phyloP scores from a whole-genome alignment of 2,329 filamentous ascomycete genomes.

The Pseudogymnoascus sp. region DNA sequence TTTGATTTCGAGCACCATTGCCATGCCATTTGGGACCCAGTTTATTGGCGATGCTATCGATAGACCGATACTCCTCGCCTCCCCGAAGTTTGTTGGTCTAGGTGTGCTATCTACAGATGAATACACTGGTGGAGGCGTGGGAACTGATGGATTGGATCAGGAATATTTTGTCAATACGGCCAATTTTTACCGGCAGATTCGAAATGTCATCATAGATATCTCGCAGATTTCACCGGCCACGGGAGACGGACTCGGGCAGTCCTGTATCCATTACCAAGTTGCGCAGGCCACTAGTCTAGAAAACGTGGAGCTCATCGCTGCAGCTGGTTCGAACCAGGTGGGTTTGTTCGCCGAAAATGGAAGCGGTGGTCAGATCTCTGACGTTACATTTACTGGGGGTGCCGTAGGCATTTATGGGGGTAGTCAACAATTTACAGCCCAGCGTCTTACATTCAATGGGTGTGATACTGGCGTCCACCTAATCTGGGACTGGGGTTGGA shows the following conservation, averaged over 20 bases:
- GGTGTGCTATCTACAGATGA: constrained; percentile 79
- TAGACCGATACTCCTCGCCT: constrained; percentile 26
- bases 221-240: constrained; percentile 28
- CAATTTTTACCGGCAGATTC: constrained; percentile 53
- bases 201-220: constrained; percentile 56
- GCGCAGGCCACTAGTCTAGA: constrained; percentile 50
- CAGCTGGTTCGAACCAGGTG: neutral
- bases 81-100: constrained; percentile 64
- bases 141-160: constrained; percentile 54
- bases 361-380: constrained; percentile 13
- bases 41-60: constrained; percentile 24
- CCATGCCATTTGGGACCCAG: constrained; percentile 21
- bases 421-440: constrained; percentile 54
- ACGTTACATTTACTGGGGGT: constrained; percentile 14
- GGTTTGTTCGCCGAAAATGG: constrained; percentile 14
- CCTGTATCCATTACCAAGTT: constrained; percentile 44
- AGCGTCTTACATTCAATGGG: constrained; percentile 60
- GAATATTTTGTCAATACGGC: constrained; percentile 57
- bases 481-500: constrained; percentile 53
- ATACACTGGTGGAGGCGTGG: constrained; percentile 40
- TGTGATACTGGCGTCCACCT: constrained; percentile 39
- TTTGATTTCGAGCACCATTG: constrained; percentile 20
- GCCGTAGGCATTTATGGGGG: constrained; percentile 35
- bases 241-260: constrained; percentile 37
- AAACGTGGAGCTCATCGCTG: constrained; percentile 45